A percentile compares a stretch with the other conserved stretches of the same genome.
phyloP scores from a whole-genome alignment of 176 grass and related monocot species.

The Canna indica region DNA sequence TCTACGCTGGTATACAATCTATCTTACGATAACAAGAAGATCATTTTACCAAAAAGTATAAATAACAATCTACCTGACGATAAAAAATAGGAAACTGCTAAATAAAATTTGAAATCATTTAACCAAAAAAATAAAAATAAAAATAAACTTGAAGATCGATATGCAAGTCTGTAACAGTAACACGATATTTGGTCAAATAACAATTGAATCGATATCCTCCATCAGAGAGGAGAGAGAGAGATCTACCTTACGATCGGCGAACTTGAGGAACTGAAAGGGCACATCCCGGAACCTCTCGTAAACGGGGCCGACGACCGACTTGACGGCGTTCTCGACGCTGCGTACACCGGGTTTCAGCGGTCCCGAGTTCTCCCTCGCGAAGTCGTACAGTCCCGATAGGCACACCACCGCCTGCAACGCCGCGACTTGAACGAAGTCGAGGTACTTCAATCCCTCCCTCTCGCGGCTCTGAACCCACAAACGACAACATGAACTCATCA shows the following conservation, averaged over 20 bases:
- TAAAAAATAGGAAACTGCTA: no score
- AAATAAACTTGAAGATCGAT: no score
- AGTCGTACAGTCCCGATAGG: slow-evolving; percentile 41
- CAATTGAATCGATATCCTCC: no score
- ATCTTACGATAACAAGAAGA: no score
- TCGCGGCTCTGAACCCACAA: slow-evolving; percentile 17
- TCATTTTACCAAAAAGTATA: no score
- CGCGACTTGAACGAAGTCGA: slow-evolving; percentile 47
- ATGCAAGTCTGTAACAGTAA: no score
- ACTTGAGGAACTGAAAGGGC: slow-evolving; percentile 55
- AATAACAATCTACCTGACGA: no score
- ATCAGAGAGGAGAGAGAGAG: background rate
- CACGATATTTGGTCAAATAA: no score
- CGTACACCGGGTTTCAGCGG: slow-evolving; percentile 55
- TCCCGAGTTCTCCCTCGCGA: slow-evolving; percentile 70
- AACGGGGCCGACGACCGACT: slow-evolving; percentile 39
- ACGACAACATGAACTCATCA: background rate
- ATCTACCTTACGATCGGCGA: slow-evolving; percentile 67
- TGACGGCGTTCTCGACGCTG: slow-evolving; percentile 53
- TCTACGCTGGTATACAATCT: no score
- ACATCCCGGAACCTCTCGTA: slow-evolving; percentile 35
- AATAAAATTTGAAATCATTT: no score
- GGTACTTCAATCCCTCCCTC: slow-evolving; percentile 41
- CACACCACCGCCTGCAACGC: slow-evolving; percentile 40
- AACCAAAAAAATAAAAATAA: no score